phyloP scores from a whole-genome alignment of 1,139 yeast genomes.

The Wickerhamomyces sp. region DNA sequence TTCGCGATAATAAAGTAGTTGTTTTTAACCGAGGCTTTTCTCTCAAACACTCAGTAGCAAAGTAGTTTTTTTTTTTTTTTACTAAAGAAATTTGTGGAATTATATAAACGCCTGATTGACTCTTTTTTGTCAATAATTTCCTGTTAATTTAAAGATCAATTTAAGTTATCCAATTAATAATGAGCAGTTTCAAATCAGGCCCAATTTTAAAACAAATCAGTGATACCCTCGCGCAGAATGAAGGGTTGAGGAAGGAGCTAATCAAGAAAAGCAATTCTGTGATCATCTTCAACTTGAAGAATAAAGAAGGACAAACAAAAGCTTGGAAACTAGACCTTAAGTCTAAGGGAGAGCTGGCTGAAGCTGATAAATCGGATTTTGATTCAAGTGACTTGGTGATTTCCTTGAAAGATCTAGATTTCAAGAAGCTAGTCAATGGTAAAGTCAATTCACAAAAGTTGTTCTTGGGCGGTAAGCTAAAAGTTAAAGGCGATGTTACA shows the following conservation, averaged over 20 bases:
- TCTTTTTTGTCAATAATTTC: too few species aligned
- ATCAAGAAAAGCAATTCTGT: constrained; percentile 48
- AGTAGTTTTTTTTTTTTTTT: too few species aligned
- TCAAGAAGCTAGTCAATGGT: constrained; percentile 67
- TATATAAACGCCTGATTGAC: too few species aligned
- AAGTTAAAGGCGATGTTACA: constrained; percentile 87
- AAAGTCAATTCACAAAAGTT: constrained; percentile 82
- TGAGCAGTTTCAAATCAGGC: constrained; percentile 9
- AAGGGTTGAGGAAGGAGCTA: constrained; percentile 7
- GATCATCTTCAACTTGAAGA: constrained; percentile 65
- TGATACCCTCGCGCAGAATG: constrained; percentile 6
- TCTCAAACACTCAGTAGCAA: too few species aligned
- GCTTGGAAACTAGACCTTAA: constrained; percentile 74
- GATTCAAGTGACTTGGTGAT: constrained; percentile 66
- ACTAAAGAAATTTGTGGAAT: too few species aligned
- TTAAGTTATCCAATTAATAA: too few species aligned
- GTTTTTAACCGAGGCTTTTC: too few species aligned
- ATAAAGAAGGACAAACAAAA: constrained; percentile 59
- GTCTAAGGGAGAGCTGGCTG: constrained; percentile 51
- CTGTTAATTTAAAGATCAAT: too few species aligned
- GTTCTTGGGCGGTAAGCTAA: constrained; percentile 79
- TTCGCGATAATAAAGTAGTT: not conserved
- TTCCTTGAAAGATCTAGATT: constrained; percentile 55
- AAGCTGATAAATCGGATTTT: constrained; percentile 40
- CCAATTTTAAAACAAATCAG: constrained; percentile 9